Percentiles rank a stretch among this genome's conserved stretches.
phyloP scores from a whole-genome alignment of 176 grass and related monocot genomes.

The Avena insularis region DNA sequence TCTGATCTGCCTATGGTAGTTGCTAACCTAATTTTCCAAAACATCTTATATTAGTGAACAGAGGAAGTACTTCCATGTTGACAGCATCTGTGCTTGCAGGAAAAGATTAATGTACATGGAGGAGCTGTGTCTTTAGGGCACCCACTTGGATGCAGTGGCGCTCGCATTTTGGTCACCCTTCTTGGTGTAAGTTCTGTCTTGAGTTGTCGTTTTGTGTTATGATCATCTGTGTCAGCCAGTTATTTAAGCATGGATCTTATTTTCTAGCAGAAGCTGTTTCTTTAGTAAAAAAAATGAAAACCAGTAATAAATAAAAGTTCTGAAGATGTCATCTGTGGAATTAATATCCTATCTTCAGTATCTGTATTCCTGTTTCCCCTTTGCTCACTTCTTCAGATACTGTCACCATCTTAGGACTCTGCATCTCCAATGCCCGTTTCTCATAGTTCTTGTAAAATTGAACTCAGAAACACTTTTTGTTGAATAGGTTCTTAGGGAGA shows the following conservation, averaged over 20 bases:
- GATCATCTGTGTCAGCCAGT: neutral
- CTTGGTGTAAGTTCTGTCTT: slow-evolving; percentile 67
- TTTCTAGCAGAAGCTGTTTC: slow-evolving; percentile 11
- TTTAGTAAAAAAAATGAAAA: neutral
- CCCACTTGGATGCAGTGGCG: slow-evolving; percentile 93
- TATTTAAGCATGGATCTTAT: neutral
- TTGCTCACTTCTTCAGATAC: neutral
- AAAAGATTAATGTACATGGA: slow-evolving; percentile 93
- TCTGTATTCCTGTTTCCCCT: neutral
- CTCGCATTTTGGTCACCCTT: slow-evolving; percentile 85
- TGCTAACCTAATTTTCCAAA: neutral
- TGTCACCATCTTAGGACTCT: neutral
- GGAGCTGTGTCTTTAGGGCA: slow-evolving; percentile 92
- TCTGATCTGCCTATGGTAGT: neutral
- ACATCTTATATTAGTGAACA: too few relatives aligned
- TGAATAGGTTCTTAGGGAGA: slow-evolving; percentile 74
- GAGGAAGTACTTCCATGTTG: neutral
- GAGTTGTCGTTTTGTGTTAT: slow-evolving; percentile 4
- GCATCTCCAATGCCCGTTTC: neutral
- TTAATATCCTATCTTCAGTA: neutral
- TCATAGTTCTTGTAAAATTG: neutral
- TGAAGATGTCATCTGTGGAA: neutral
- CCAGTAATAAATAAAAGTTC: neutral
- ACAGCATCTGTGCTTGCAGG: slow-evolving; percentile 44
- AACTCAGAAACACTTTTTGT: neutral